phyloP scores from a whole-genome alignment of 768 basidiomycete species.

The Nidularia sp. region DNA sequence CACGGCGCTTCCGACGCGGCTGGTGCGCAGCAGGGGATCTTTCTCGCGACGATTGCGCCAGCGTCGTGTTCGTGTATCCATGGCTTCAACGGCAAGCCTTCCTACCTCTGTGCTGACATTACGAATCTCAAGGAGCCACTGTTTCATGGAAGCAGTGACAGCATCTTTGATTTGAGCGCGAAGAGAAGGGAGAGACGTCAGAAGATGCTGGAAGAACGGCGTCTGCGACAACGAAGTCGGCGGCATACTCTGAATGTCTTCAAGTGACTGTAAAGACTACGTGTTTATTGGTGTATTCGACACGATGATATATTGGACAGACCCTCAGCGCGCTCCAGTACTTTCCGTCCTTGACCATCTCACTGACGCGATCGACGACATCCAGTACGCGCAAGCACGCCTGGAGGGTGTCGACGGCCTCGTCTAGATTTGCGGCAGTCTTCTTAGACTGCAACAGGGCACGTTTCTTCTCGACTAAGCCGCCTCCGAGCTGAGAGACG shows the following conservation, averaged over 20 bases:
- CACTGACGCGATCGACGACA: conserved; percentile 85
- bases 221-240: conserved; percentile 87
- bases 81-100: conserved; percentile 80
- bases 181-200: conserved; percentile 88
- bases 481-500: conserved; percentile 83
- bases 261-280: conserved; percentile 68
- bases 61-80: conserved; percentile 77
- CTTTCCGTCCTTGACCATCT: conserved; percentile 90
- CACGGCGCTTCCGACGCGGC: conserved; percentile 86
- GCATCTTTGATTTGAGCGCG: conserved; percentile 88
- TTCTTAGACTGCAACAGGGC: conserved; percentile 85
- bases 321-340: conserved; percentile 97
- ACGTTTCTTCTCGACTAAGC: conserved; percentile 92
- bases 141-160: conserved; percentile 92
- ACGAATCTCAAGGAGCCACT: conserved; percentile 94
- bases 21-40: conserved; percentile 72
- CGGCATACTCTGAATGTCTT: conserved; percentile 91
- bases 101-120: conserved; percentile 87
- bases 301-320: conserved; percentile 37
- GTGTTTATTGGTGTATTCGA: conserved; percentile 24
- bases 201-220: conserved; percentile 86
- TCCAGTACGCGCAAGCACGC: conserved; percentile 90
- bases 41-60: conserved; percentile 85
- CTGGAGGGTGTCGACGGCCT: conserved; percentile 94
- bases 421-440: conserved; percentile 92